Base-by-base conservation (phyloP, 1,139 yeast species). In the Geotrichum reessii region DNA sequence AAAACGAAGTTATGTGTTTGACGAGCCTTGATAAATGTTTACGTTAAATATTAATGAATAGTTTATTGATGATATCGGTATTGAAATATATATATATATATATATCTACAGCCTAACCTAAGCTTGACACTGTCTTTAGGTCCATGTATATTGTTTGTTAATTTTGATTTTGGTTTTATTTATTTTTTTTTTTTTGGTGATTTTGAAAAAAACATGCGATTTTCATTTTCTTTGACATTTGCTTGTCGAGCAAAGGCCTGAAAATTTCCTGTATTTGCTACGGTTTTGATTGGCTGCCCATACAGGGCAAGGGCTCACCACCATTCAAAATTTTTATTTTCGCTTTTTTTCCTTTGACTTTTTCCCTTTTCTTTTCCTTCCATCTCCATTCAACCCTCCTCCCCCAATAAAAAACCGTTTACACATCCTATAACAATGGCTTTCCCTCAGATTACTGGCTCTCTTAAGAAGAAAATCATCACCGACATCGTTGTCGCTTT, bases 401-500 rank as follows among this genome's bases (percentile, higher is more conserved):
- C 40, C 7, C 6, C 42, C 19, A 19, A 6, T 12, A 24, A 7
- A 17, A 37, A 37, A n/a, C 44, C 48, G 12, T 22, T 14, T 19
- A 24, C 8, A 42, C 47, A 50, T 24, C 40, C 14, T 14, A n/a
- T 47, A 33, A 79, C 67, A 69, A 86, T 87, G 89, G 88, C 95
- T 71, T 82, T 91, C 72, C 90, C 96, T 72, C 96, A 97, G 70
- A 90, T 92, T 71, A 82, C 86, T 61, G 97, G 97, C 67, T 78
- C 87, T 66, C 81, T 92, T 65, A 88, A 83, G 78, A 89, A 85
- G 80, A 86, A 85, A 77, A 84, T 89, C 75, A 81, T 87, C 73
- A 81, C 87, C 67, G 97, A 93, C 72, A 83, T 92, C 74, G 66
- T 84, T 69, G 76, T 85, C 67, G 55, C 54, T 33, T 50, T 55